Evolutionary conservation across 106 monocot species (phyloP).

Genomic region (Xerophyta viscosa): DNA sequence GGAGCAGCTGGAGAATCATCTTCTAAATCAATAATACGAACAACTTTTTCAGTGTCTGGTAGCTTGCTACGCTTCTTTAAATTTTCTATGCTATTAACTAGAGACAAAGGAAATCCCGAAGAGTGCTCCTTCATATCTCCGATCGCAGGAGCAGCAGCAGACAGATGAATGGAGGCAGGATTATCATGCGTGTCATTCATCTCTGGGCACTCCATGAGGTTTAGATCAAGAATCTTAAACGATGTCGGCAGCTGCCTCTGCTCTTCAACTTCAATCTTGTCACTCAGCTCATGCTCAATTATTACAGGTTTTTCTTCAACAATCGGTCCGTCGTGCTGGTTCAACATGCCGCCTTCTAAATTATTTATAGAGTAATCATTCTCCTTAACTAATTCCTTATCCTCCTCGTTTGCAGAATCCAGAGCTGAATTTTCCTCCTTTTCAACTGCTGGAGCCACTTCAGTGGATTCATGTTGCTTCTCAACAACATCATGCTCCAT

Average conservation of each 20-base stretch:
- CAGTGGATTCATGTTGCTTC: constrained; percentile 1
- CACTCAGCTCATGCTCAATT: constrained; percentile 22
- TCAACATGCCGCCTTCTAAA: constrained; percentile 6
- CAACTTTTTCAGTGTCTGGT: constrained; percentile 24
- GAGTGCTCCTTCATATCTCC: constrained; percentile 15
- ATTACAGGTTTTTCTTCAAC: constrained; percentile 18
- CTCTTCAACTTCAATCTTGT: constrained; percentile 26
- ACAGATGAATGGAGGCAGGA: constrained; percentile 15
- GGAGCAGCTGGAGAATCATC: constrained; percentile 33
- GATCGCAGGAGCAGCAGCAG: constrained; percentile 8
- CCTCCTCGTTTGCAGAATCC: no score
- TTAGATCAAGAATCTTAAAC: constrained; percentile 59
- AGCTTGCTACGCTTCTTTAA: constrained; percentile 8
- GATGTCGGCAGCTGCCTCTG: constrained; percentile 26
- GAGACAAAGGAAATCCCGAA: constrained; percentile 24
- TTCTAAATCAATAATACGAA: constrained; percentile 52
- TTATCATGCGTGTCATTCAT: constrained; percentile 35
- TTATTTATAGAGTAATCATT: constrained; percentile 15
- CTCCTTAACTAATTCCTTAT: constrained; percentile 2
- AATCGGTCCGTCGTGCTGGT: constrained; percentile 3
- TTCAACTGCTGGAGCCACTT: neutral
- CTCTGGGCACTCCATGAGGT: constrained; percentile 51
- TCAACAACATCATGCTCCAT: constrained; percentile 10
- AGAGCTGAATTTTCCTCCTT: constrained; percentile 15
- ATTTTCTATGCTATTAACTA: constrained; percentile 16